Evolutionary conservation across 306 rosid genomes (phyloP), one percentile per base, ranked within the genome.

Genomic region (Vigna angularis): DNA sequence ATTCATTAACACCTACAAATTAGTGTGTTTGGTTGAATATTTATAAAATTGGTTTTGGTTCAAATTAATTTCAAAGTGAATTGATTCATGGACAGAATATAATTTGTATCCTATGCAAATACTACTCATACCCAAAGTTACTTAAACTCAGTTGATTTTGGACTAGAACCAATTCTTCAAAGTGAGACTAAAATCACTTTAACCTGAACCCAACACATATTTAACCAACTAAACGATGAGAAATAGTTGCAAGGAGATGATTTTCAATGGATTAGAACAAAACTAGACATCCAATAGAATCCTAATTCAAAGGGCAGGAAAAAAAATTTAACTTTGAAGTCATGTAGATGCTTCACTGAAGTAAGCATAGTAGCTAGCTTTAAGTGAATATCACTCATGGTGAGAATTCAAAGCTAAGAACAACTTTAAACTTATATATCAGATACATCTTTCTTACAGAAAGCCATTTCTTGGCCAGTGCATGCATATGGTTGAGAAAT

Each of bases 1-100:
- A 75, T 12, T 57, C 28, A 74, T 3, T 20, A 74, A 38, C 81
- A 49, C 14, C 9, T 30, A 50, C 24, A 62, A 40, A 52, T 28
- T 51, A 67, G 10, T 7, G 34, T 56, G 38, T 57, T 24, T 24
- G 64, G n/a, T 0, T 18, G 16, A 24, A 11, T 6, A 10, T 22
- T 56, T 56, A 4, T 4, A 26, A 58, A 58, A 24, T 12, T 57
- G 15, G 11, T 24, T 57, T 57, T 18, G 5, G 6, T 0, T 53
- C 0, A 53, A 8, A 53, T 53, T 55, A 9, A 9, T 18, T 55
- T 20, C 22, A 26, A 56, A 22, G 7, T 10, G 62, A 55, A 9
- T 8, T 9, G 13, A 55, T 20, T 55, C 22, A 9, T 53, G 16
- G 55, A 16, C n/a, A 49, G 53, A 14, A 49, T 50, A 50, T 16